Evolutionary conservation across 1,284 basidiomycete genomes (phyloP).

Genomic region (Prillingera fragicola): DNA sequence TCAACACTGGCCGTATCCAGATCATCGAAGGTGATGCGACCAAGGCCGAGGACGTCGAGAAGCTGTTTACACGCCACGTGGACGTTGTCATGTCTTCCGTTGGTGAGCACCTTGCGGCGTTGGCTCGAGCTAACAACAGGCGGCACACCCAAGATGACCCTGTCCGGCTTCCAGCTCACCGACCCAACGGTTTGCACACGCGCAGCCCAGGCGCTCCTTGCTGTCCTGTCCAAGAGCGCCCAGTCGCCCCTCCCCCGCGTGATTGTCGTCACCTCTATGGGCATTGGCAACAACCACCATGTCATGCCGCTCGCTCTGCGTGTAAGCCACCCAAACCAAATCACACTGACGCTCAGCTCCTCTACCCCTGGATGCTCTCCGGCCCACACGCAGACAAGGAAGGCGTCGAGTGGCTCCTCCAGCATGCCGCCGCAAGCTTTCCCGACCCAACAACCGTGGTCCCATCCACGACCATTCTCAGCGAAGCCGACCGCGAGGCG

Average conservation of each 20-base stretch:
- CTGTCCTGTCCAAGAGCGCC: slow-evolving; percentile 9
- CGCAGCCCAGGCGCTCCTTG: slow-evolving; percentile 15
- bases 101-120: slow-evolving; percentile 17
- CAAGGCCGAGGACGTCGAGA: slow-evolving; percentile 17
- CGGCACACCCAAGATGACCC: slow-evolving; percentile 11
- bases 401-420: slow-evolving; percentile 26
- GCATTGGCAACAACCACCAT: slow-evolving; percentile 24
- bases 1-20: slow-evolving; percentile 15
- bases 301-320: slow-evolving; percentile 20
- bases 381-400: slow-evolving; percentile 30
- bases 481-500: not conserved
- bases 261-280: slow-evolving; percentile 28
- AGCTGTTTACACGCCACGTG: slow-evolving; percentile 16
- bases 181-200: slow-evolving; percentile 23
- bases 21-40: slow-evolving; percentile 30
- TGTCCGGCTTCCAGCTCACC: slow-evolving; percentile 18
- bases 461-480: slow-evolving; percentile 8
- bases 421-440: slow-evolving; percentile 10
- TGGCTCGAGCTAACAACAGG: slow-evolving; percentile 4
- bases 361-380: slow-evolving; percentile 22
- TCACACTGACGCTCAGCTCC: slow-evolving; percentile 7
- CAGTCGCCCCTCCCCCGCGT: slow-evolving; percentile 17
- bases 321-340: slow-evolving; percentile 13
- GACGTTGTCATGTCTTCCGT: slow-evolving; percentile 24
- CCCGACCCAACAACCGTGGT: not conserved